Evolutionary conservation across 306 rosid genomes (phyloP), one percentile per base, ranked within the genome.

Genomic region (Pachyrhizus erosus): DNA sequence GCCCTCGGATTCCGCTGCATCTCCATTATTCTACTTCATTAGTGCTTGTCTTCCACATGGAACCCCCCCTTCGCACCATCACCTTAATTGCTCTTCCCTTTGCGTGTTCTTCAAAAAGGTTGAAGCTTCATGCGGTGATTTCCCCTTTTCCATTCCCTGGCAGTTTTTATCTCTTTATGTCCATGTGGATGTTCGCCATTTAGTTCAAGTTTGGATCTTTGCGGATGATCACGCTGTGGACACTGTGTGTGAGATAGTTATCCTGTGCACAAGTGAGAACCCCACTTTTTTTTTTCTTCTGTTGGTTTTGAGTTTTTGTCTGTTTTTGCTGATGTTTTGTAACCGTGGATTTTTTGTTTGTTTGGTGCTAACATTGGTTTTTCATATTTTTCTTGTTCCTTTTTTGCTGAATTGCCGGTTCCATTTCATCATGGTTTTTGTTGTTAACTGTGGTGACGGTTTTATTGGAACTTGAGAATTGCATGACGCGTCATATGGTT

Each of bases 31-130:
- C 86, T 81, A 84, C 85, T 82, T 23, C 80, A 40, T 8, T 7
- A 78, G 39, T 75, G 45, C 77, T 76, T 73, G 33, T 67, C 77
- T 71, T 68, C 61, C 83, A 64, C 89, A 91, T 85, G 37, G 79
- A 89, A 69, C 89, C 84, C n/a, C 89, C 87, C 85, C 52, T 55
- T 18, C 14, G 15, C 33, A 51, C 23, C 27, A 12, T 17, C 79
- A 31, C 21, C 48, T 68, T 80, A 60, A 45, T 57, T 60, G 21
- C 29, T 70, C 62, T 2, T 13, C 73, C 23, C 92, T 85, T 94
- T 91, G 89, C 97, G 91, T 94, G 82, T 83, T 84, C 73, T 81
- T 79, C 84, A 80, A 88, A 89, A 85, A 89, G 87, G n/a, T 72
- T 79, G 1, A 54, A 73, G 55, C 88, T 48, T 71, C 79, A 62